Percentiles rank a stretch among this genome's conserved stretches.
phyloP scores from a whole-genome alignment of 1,139 yeast species.

The Waltiozyma sp. region DNA sequence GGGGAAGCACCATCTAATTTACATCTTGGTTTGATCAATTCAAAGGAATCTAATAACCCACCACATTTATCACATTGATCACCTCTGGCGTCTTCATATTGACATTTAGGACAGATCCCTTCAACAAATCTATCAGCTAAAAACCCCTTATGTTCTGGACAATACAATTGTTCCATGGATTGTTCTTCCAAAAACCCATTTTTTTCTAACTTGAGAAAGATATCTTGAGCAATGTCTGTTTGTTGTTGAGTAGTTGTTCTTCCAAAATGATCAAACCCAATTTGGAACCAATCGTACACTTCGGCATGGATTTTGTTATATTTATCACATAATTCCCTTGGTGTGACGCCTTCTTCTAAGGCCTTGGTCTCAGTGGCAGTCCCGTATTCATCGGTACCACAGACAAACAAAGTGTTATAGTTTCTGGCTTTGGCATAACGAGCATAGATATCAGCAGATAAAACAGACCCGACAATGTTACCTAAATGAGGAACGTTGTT shows the following conservation, averaged over 20 bases:
- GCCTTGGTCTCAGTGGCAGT: constrained; percentile 99
- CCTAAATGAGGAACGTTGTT: constrained; percentile 98
- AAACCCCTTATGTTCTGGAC: constrained; percentile 82
- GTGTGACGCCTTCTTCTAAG: constrained; percentile 82
- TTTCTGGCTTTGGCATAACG: constrained; percentile 86
- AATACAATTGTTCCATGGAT: constrained; percentile 80
- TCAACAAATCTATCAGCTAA: constrained; percentile 95
- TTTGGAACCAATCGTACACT: constrained; percentile 94
- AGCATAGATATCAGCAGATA: constrained; percentile 89
- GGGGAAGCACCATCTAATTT: constrained; percentile 82
- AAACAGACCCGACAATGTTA: constrained; percentile 88
- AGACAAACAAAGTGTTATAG: constrained; percentile 72
- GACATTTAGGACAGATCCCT: constrained; percentile 94
- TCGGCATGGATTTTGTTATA: constrained; percentile 78
- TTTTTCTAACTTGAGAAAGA: constrained; percentile 61
- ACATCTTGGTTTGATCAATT: constrained; percentile 89
- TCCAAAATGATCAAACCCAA: constrained; percentile 90
- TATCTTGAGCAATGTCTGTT: constrained; percentile 92
- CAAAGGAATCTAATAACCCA: constrained; percentile 76
- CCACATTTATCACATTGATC: constrained; percentile 99
- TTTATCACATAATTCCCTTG: constrained; percentile 81
- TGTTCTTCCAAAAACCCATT: constrained; percentile 80
- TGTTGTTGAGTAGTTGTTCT: constrained; percentile 89
- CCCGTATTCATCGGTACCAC: constrained; percentile 99
- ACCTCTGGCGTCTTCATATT: constrained; percentile 94